A percentile compares a stretch with the other conserved stretches of the same genome.
These are phyloP conservation scores for Auxenochlorella pyrenoidosa DNA, from an alignment of 139 green algal species.

Conservation along the genomic window DNA sequence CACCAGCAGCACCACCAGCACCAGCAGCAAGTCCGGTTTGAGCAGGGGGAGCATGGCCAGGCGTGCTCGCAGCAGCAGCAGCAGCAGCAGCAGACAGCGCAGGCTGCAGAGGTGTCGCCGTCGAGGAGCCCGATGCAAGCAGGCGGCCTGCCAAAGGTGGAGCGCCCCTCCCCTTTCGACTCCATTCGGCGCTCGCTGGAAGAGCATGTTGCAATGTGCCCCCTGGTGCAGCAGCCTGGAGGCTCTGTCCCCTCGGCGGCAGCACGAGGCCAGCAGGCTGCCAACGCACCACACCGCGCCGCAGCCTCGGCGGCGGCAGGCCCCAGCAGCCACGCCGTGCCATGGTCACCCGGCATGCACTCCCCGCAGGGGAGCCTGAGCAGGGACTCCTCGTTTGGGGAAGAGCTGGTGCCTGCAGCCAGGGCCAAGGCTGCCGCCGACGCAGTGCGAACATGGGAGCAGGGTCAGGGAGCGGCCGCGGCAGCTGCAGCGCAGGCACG, in stretches of 20 bases:
- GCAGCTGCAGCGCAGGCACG: too few species aligned
- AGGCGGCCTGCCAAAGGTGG: background rate
- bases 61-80: background rate
- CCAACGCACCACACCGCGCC: background rate
- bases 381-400: conserved; percentile 1
- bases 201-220: background rate
- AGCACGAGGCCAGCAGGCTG: background rate
- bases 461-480: background rate
- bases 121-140: background rate
- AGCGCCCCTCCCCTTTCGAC: background rate
- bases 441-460: background rate
- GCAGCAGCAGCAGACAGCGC: background rate
- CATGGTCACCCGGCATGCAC: conserved; percentile 23
- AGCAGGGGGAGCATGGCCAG: background rate
- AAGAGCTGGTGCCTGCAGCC: conserved; percentile 9
- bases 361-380: background rate
- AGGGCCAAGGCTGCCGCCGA: background rate
- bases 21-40: background rate
- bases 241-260: background rate
- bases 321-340: conserved; percentile 4
- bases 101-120: too few species aligned
- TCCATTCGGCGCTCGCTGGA: background rate
- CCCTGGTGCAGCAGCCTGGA: background rate
- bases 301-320: background rate
- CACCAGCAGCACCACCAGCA: too few species aligned